Evolutionary conservation across 1,284 basidiomycete species (phyloP).

Genomic region (Melampsora americana): DNA sequence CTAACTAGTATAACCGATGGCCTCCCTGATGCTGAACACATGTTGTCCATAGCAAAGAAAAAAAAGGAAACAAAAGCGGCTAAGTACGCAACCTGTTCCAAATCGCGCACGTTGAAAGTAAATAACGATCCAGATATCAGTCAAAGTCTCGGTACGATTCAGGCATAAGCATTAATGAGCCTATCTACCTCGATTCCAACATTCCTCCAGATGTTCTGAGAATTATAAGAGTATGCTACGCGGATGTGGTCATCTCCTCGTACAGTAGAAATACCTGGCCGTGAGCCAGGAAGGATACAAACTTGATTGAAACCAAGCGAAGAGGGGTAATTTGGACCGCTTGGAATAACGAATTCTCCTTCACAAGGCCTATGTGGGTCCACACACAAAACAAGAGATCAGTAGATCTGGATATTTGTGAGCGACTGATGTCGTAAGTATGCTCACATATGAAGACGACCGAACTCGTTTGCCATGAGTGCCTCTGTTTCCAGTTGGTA

Average conservation of each 20-base stretch:
- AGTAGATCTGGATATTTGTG: background rate
- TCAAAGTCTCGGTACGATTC: background rate
- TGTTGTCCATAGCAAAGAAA: background rate
- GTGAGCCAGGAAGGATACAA: conserved; percentile 53
- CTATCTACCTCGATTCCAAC: background rate
- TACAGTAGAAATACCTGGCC: conserved; percentile 53
- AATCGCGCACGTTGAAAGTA: no score
- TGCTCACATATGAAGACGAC: background rate
- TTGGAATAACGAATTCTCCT: background rate
- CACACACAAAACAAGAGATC: background rate
- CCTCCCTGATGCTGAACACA: background rate
- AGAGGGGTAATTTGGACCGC: background rate
- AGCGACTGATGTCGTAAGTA: background rate
- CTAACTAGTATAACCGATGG: conserved; percentile 44
- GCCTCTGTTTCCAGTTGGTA: background rate
- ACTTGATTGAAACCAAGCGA: conserved; percentile 55
- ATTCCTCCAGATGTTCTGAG: background rate
- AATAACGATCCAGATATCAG: conserved; percentile 44
- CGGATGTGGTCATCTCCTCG: conserved; percentile 54
- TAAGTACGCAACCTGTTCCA: conserved; percentile 12
- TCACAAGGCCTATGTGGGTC: background rate
- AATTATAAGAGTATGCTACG: conserved; percentile 49
- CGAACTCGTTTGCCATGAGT: conserved; percentile 10
- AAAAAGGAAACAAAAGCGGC: conserved; percentile 54
- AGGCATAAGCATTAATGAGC: background rate